Conservation (phyloP, 2,329 filamentous ascomycete genomes). For the Atkinsonella texensis region DNA sequence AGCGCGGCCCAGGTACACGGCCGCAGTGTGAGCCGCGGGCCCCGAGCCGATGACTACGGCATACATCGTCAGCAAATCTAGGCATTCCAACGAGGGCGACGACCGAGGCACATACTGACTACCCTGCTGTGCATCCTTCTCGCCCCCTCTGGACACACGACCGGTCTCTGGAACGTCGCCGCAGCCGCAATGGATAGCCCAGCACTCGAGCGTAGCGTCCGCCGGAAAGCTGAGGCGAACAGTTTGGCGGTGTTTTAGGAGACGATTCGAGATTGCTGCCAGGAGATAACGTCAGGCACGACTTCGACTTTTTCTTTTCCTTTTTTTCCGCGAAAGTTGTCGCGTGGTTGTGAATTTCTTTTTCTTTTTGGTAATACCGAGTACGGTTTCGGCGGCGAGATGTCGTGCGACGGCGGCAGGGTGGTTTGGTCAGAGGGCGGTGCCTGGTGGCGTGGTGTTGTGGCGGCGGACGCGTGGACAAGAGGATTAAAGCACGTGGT, state of each 20-base stretch:
- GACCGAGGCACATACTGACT: slow-evolving; percentile 52
- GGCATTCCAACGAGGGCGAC: too few relatives aligned
- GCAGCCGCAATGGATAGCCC: slow-evolving; percentile 63
- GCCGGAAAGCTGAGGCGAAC: slow-evolving; percentile 76
- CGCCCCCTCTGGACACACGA: slow-evolving; percentile 7
- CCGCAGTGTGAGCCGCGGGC: slow-evolving; percentile 93
- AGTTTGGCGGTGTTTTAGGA: slow-evolving; percentile 52
- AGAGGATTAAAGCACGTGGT: too few relatives aligned
- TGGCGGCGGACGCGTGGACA: slow-evolving; percentile 3
- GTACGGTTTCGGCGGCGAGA: too few relatives aligned
- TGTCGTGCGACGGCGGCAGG: neutral
- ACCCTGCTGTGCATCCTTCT: slow-evolving; percentile 85
- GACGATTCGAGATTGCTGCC: neutral
- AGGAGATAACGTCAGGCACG: neutral
- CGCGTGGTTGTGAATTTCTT: too few relatives aligned
- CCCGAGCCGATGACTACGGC: slow-evolving; percentile 77
- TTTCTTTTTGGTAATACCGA: too few relatives aligned
- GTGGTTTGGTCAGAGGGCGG: neutral
- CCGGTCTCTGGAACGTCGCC: slow-evolving; percentile 41
- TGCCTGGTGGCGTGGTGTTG: neutral
- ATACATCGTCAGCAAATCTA: neutral
- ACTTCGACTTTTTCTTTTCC: neutral
- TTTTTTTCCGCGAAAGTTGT: too few relatives aligned
- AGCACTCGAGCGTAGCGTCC: slow-evolving; percentile 63
- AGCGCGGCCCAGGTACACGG: slow-evolving; percentile 88